These are phyloP conservation scores for Arthrobotrys pseudoclavata DNA, from an alignment of 2,329 filamentous ascomycete species.

Conservation along the genomic window DNA sequence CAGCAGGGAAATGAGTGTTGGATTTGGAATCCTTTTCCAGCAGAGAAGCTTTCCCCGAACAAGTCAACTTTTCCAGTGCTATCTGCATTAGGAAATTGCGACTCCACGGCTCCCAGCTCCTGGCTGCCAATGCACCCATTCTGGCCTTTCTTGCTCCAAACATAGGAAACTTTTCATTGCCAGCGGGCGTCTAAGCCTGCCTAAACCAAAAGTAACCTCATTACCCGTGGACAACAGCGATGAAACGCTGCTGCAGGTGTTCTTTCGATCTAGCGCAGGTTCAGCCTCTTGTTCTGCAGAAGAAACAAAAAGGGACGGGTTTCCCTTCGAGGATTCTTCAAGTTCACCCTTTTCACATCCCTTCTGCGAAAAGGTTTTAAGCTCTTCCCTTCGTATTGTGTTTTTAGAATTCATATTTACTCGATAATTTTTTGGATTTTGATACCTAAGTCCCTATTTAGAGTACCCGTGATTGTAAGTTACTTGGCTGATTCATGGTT, in stretches of 20 bases:
- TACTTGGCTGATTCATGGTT: neutral
- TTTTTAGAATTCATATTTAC: neutral
- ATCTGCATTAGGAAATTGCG: constrained; percentile 51
- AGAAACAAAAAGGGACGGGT: constrained; percentile 41
- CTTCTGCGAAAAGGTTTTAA: neutral
- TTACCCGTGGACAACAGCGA: constrained; percentile 11
- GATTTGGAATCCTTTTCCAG: constrained; percentile 54
- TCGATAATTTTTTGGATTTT: constrained; percentile 3
- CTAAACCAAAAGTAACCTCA: constrained; percentile 31
- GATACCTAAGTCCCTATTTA: neutral
- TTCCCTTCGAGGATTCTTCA: constrained; percentile 32
- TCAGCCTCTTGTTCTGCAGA: constrained; percentile 27
- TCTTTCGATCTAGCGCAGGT: constrained; percentile 24
- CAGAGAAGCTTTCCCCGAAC: constrained; percentile 39
- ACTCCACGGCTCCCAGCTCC: constrained; percentile 23
- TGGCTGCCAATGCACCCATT: constrained; percentile 16
- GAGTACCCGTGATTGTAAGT: constrained; percentile 6
- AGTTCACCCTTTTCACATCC: constrained; percentile 27
- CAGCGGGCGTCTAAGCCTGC: constrained; percentile 24
- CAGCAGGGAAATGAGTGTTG: constrained; percentile 45
- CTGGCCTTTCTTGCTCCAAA: constrained; percentile 38
- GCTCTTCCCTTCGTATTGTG: neutral
- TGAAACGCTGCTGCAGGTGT: constrained; percentile 43
- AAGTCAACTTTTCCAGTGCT: constrained; percentile 47
- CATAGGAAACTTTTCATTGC: constrained; percentile 24